These are phyloP conservation scores for Ogataea methylovora DNA, from an alignment of 805 yeast species.

Conservation along the genomic window DNA sequence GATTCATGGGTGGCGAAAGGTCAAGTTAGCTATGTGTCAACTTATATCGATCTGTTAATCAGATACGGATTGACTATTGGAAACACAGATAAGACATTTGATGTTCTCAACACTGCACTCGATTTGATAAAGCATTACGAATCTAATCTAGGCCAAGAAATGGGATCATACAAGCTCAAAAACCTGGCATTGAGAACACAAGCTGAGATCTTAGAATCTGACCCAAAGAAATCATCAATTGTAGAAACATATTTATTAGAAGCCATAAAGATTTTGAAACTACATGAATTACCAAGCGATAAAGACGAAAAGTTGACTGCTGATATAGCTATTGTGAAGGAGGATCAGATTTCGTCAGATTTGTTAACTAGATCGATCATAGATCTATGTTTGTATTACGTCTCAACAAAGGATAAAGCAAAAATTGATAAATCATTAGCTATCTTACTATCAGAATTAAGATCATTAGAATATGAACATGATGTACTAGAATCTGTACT, in stretches of 20 bases:
- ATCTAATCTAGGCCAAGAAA: slow-evolving; percentile 7
- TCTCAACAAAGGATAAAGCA: slow-evolving; percentile 14
- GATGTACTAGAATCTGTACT: slow-evolving; percentile 8
- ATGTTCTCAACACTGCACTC: slow-evolving; percentile 21
- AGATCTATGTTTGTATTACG: slow-evolving; percentile 22
- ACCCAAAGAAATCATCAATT: not conserved
- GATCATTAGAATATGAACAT: slow-evolving; percentile 23
- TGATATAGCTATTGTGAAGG: slow-evolving; percentile 17
- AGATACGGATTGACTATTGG: slow-evolving; percentile 30
- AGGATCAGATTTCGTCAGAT: slow-evolving; percentile 12
- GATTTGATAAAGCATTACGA: slow-evolving; percentile 24
- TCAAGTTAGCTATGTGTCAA: slow-evolving; percentile 24
- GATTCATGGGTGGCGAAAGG: slow-evolving; percentile 10
- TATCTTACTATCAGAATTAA: slow-evolving; percentile 26
- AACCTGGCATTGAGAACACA: slow-evolving; percentile 28
- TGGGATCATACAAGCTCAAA: slow-evolving; percentile 22
- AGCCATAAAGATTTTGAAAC: slow-evolving; percentile 18
- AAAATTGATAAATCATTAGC: slow-evolving; percentile 23
- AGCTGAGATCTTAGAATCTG: slow-evolving; percentile 19
- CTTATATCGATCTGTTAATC: slow-evolving; percentile 29
- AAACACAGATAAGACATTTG: slow-evolving; percentile 17
- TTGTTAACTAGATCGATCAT: slow-evolving; percentile 20
- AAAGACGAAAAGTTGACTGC: not conserved
- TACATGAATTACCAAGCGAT: slow-evolving; percentile 13
- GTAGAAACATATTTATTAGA: slow-evolving; percentile 24